Evolutionary conservation across 768 basidiomycete genomes (phyloP).

Genomic region (Pleurotus eryngii): DNA sequence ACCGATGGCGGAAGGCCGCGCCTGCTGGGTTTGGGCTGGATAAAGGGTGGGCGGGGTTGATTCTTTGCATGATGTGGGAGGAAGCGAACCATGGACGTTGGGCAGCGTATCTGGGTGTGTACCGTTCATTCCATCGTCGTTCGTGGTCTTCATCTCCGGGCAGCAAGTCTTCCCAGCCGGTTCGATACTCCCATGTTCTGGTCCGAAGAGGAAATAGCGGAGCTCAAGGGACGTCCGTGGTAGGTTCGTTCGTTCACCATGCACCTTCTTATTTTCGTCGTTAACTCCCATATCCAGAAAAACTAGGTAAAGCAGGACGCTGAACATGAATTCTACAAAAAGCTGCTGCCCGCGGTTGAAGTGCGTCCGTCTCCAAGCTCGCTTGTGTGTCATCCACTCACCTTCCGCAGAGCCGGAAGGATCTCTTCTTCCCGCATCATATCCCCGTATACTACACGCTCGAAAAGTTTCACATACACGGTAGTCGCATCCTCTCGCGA

Average conservation of each 20-base stretch:
- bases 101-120: conserved; percentile 69
- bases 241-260: conserved; percentile 51
- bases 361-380: conserved; percentile 34
- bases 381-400: background rate
- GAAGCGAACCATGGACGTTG: conserved; percentile 57
- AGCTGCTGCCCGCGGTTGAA: conserved; percentile 66
- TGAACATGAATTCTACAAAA: conserved; percentile 65
- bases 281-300: conserved; percentile 45
- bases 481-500: conserved; percentile 87
- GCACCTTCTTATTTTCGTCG: background rate
- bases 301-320: conserved; percentile 85
- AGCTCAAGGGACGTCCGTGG: conserved; percentile 79
- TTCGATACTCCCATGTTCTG: conserved; percentile 98
- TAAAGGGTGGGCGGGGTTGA: conserved; percentile 82
- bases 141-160: conserved; percentile 2
- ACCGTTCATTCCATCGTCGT: background rate
- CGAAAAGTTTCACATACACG: conserved; percentile 80
- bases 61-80: conserved; percentile 97
- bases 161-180: conserved; percentile 61
- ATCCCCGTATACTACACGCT: conserved; percentile 56
- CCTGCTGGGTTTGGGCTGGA: conserved; percentile 34
- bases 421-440: conserved; percentile 62
- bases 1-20: conserved; percentile 58
- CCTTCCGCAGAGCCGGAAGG: conserved; percentile 53
- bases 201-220: conserved; percentile 65